Percentiles rank a stretch among this genome's conserved stretches.
Evolutionary conservation across 2,329 filamentous ascomycete genomes (phyloP).

Genomic region (Chrysosporium keratinophilum): DNA sequence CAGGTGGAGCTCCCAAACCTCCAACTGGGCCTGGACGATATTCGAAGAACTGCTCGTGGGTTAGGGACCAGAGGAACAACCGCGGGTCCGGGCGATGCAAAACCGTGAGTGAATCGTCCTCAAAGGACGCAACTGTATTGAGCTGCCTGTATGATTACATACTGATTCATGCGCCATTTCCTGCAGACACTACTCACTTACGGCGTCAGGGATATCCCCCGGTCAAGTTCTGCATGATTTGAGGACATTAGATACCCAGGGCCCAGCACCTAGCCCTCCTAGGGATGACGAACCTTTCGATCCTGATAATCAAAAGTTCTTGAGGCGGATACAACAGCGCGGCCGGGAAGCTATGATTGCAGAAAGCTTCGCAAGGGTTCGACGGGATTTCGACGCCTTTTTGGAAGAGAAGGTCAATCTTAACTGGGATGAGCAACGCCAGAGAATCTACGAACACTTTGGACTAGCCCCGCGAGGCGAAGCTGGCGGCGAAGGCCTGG

Average conservation of each 20-base stretch:
- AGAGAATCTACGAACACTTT: slow-evolving; percentile 91
- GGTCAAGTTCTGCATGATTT: slow-evolving; percentile 77
- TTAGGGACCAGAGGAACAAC: slow-evolving; percentile 55
- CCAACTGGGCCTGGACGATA: slow-evolving; percentile 83
- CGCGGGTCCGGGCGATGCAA: slow-evolving; percentile 38
- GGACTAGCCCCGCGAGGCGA: slow-evolving; percentile 54
- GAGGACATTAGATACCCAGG: slow-evolving; percentile 64
- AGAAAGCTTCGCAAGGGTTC: slow-evolving; percentile 79
- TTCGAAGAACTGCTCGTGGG: slow-evolving; percentile 63
- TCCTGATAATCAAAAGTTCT: slow-evolving; percentile 57
- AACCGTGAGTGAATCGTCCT: slow-evolving; percentile 39
- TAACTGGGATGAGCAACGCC: slow-evolving; percentile 91
- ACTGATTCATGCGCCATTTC: neutral
- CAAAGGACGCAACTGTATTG: neutral
- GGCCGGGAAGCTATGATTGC: slow-evolving; percentile 85
- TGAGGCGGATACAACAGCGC: slow-evolving; percentile 77
- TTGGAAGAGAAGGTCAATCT: slow-evolving; percentile 89
- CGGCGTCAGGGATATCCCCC: slow-evolving; percentile 85
- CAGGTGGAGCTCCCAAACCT: slow-evolving; percentile 77
- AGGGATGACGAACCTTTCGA: slow-evolving; percentile 37
- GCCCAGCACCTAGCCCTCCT: slow-evolving; percentile 35
- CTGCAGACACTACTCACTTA: slow-evolving; percentile 74
- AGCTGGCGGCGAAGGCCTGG: slow-evolving; percentile 33
- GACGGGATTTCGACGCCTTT: slow-evolving; percentile 85
- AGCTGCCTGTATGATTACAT: too few relatives aligned